Evolutionary conservation across 345 rosid species (phyloP).

Genomic region (Melaleuca quinquenervia): DNA sequence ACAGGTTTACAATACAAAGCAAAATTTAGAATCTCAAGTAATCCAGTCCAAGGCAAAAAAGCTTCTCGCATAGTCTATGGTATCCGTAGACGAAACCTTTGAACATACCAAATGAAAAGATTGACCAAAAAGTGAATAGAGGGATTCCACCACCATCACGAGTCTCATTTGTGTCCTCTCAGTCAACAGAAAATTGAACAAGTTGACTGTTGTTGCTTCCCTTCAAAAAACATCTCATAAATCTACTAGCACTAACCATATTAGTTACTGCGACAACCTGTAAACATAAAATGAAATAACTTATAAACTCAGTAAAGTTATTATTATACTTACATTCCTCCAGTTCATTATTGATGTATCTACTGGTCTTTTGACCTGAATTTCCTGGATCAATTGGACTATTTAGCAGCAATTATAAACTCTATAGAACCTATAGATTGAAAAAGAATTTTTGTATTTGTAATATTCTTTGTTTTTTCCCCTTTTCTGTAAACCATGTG

Average conservation of each 20-base stretch:
- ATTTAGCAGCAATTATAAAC: neutral
- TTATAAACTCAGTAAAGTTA: neutral
- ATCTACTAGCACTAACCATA: constrained; percentile 47
- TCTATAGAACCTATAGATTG: neutral
- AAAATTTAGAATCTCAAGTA: neutral
- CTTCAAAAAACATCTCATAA: constrained; percentile 59
- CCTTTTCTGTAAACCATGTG: neutral
- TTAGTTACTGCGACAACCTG: constrained; percentile 50
- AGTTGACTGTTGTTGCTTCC: constrained; percentile 35
- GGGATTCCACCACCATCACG: constrained; percentile 77
- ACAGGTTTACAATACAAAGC: neutral
- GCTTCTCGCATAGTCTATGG: neutral
- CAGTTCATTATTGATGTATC: neutral
- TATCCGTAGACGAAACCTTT: neutral
- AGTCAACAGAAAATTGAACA: constrained; percentile 45
- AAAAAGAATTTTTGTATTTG: neutral
- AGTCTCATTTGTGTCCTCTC: constrained; percentile 34
- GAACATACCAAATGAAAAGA: constrained; percentile 49
- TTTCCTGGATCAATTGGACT: neutral
- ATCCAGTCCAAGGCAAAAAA: neutral
- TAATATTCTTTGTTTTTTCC: neutral
- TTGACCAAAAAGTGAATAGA: constrained; percentile 51
- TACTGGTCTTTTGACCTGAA: neutral
- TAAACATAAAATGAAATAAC: neutral
- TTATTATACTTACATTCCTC: neutral